Evolutionary conservation across 176 grass and related monocot genomes (phyloP).

Genomic region (Carex pumila): DNA sequence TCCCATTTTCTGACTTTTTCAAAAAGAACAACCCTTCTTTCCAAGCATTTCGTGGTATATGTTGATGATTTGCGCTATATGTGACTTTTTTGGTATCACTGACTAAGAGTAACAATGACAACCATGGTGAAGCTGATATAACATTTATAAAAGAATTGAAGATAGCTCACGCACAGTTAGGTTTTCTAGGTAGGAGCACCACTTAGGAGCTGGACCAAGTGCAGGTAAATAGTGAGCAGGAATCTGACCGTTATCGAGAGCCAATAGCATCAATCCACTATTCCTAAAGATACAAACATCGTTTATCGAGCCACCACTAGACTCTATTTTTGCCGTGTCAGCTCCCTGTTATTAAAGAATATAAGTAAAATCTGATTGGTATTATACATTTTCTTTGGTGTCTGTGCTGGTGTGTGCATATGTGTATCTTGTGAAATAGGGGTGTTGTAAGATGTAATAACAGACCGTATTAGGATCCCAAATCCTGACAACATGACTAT

Average conservation of each 20-base stretch:
- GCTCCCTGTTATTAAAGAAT: conserved; percentile 52
- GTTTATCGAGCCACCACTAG: conserved; percentile 65
- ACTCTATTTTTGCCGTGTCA: conserved; percentile 94
- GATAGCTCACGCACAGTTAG: conserved; percentile 54
- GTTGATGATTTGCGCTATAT: neutral
- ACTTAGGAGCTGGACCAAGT: conserved; percentile 88
- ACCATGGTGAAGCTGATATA: neutral
- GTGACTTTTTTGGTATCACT: neutral
- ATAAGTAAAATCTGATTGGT: conserved; percentile 19
- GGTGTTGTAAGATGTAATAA: conserved; percentile 8
- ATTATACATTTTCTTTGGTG: neutral
- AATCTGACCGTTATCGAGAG: conserved; percentile 86
- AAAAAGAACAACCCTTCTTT: neutral
- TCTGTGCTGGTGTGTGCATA: neutral
- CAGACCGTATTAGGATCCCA: conserved; percentile 97
- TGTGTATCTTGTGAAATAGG: neutral
- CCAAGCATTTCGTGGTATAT: neutral
- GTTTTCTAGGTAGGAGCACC: conserved; percentile 96
- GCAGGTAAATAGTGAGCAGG: conserved; percentile 86
- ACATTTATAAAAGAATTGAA: neutral
- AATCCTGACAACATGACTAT: conserved; percentile 77
- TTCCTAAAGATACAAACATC: conserved; percentile 71
- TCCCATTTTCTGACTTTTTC: neutral
- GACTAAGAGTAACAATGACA: neutral
- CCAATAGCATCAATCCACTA: conserved; percentile 83